phyloP scores from a whole-genome alignment of 352 stramenopile genomes.

The Pythium scleroteichum region DNA sequence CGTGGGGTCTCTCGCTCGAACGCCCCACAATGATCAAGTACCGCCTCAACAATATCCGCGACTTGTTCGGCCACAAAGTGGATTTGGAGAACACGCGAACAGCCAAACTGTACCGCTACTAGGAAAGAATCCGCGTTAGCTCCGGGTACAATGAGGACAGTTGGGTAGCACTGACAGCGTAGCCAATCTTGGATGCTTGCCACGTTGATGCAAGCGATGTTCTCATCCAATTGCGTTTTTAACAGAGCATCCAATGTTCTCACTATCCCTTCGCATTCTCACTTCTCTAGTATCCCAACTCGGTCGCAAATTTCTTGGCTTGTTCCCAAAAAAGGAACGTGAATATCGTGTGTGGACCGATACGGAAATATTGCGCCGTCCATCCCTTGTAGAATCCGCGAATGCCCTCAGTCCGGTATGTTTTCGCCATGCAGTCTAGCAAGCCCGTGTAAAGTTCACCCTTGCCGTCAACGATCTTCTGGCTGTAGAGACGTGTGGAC shows the following conservation, averaged over 20 bases:
- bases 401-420: slow-evolving; percentile 74
- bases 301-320: slow-evolving; percentile 65
- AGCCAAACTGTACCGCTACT: slow-evolving; percentile 89
- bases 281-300: slow-evolving; percentile 51
- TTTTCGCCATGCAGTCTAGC: slow-evolving; percentile 80
- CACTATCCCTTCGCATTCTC: not conserved
- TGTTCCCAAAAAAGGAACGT: slow-evolving; percentile 89
- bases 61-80: slow-evolving; percentile 99
- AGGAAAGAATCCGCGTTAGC: slow-evolving; percentile 18
- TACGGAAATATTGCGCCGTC: slow-evolving; percentile 84
- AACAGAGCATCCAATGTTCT: not conserved
- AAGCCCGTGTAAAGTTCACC: slow-evolving; percentile 76
- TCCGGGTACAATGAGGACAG: too few species aligned
- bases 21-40: slow-evolving; percentile 99
- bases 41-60: slow-evolving; percentile 98
- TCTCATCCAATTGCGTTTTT: not conserved
- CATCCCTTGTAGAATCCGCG: slow-evolving; percentile 87
- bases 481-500: slow-evolving; percentile 85
- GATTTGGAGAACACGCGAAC: slow-evolving; percentile 95
- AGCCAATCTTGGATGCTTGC: too few species aligned
- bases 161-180: too few species aligned
- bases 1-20: slow-evolving; percentile 98
- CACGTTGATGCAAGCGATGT: too few species aligned
- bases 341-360: slow-evolving; percentile 85
- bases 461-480: slow-evolving; percentile 86